Evolutionary conservation across 352 stramenopile genomes (phyloP), one percentile per base, ranked within the genome.

Genomic region (Globisporangium splendens): DNA sequence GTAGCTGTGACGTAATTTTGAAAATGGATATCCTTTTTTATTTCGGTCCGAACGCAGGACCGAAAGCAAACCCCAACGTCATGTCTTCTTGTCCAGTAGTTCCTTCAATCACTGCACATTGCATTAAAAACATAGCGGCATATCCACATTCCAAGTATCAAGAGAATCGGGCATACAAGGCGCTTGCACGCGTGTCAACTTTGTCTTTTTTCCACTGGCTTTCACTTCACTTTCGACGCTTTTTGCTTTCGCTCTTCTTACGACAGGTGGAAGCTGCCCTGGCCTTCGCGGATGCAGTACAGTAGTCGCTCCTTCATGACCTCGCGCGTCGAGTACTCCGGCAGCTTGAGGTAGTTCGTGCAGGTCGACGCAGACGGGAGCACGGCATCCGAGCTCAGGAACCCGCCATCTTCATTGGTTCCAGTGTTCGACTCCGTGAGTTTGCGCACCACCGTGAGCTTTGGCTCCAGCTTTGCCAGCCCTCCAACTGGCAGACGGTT

Each of bases 341-440:
- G 89, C 22, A 97, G 70, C 70, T 97, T 97, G 33, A 97, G 70
- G 71, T 96, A 96, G 61, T 96, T 94, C 31, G 87, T 91, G 63
- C 88, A 97, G 49, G 89, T 97, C 17, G 84, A 95, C 17, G 86
- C 89, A 5, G 88, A 96, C 49, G 89, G 88, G 35, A 91, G 59
- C 62, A 91, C 68, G 1, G 75, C 71, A 49, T 93, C 83, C 8
- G 33, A 51, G n/a, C 31, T 24, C 2, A 33, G 42, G 52, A 59
- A 63, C 48, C 47, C 56, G 28, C 47, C 33, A 20, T 21, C 21
- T 11, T 63, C 65, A 12, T 48, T 65, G 13, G 31, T 31, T 11
- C 22, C 48, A 12, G 11, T 17, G 6, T 8, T 53, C 43, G 57
- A 39, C 47, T 70, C 70, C 0, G 75, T 69, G 14, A 90, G 69